Evolutionary conservation across 2,329 filamentous ascomycete species (phyloP).

Genomic region (Meredithiella fracta): DNA sequence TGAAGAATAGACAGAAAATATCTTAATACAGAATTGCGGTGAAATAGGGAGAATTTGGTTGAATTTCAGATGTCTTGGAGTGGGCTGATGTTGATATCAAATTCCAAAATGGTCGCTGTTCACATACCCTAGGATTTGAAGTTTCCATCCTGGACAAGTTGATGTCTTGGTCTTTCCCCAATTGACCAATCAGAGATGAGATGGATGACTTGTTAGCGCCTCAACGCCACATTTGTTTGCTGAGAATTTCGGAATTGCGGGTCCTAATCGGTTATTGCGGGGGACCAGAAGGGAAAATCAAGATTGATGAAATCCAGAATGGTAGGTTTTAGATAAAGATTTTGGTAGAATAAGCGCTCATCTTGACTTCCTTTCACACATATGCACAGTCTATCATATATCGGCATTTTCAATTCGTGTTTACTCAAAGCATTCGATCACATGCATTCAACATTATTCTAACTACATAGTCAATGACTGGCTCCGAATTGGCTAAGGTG

Average conservation of each 20-base stretch:
- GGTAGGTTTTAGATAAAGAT: too few relatives aligned
- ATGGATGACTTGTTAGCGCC: conserved; percentile 12
- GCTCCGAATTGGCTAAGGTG: background rate
- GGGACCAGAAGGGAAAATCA: too few relatives aligned
- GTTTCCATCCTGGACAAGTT: background rate
- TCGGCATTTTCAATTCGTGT: too few relatives aligned
- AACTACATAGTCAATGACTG: background rate
- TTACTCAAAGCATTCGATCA: too few relatives aligned
- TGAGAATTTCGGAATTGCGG: background rate
- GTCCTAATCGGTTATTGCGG: background rate
- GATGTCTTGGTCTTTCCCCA: background rate
- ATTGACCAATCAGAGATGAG: conserved; percentile 6
- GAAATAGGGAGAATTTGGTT: background rate
- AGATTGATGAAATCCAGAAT: too few relatives aligned
- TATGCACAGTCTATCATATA: too few relatives aligned
- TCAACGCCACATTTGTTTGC: background rate
- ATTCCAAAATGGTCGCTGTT: background rate
- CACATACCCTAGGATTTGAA: background rate
- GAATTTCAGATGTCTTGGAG: too few relatives aligned
- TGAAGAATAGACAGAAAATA: background rate
- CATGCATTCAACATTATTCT: too few relatives aligned
- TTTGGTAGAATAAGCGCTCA: too few relatives aligned
- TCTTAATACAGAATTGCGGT: background rate
- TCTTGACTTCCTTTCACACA: too few relatives aligned
- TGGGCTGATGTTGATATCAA: background rate